These are phyloP conservation scores for Suhomyces coccinellae DNA, from an alignment of 1,139 yeast genomes.

Conservation along the genomic window DNA sequence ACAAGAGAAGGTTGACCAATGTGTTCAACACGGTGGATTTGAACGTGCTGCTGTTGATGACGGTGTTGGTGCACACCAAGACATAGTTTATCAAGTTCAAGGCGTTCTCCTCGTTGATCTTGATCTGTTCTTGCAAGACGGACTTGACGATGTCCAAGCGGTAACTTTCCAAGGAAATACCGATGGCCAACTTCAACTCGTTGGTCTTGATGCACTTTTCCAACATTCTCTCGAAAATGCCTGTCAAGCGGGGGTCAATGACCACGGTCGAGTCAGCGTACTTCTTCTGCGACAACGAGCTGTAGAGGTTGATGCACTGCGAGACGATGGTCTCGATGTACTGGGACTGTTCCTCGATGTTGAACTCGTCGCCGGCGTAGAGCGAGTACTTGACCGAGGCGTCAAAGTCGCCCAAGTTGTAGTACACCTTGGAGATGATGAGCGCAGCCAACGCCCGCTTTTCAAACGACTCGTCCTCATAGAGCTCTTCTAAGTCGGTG, in stretches of 20 bases:
- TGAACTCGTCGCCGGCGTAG: constrained; percentile 78
- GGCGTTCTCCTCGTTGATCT: constrained; percentile 44
- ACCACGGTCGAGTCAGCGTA: constrained; percentile 40
- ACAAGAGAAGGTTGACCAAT: constrained; percentile 60
- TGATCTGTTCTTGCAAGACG: constrained; percentile 52
- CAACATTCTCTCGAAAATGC: constrained; percentile 85
- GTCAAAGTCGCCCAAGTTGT: constrained; percentile 91
- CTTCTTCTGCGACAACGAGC: constrained; percentile 57
- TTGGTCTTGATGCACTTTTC: constrained; percentile 69
- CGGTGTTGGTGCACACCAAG: constrained; percentile 68
- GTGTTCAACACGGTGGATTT: constrained; percentile 63
- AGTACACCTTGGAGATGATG: constrained; percentile 90
- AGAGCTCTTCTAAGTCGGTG: constrained; percentile 83
- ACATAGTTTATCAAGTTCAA: constrained; percentile 69
- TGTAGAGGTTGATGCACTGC: constrained; percentile 85
- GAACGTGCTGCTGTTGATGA: constrained; percentile 59
- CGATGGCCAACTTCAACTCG: constrained; percentile 81
- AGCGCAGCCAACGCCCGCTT: constrained; percentile 85
- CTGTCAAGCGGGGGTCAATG: constrained; percentile 63
- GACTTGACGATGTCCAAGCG: constrained; percentile 77
- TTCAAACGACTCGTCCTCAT: constrained; percentile 78
- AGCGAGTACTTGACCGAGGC: constrained; percentile 87
- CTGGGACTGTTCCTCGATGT: constrained; percentile 75
- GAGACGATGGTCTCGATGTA: constrained; percentile 92
- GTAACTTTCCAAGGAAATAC: constrained; percentile 86